phyloP scores from a whole-genome alignment of 495 filamentous ascomycete species.

The Jackrogersella multiformis region DNA sequence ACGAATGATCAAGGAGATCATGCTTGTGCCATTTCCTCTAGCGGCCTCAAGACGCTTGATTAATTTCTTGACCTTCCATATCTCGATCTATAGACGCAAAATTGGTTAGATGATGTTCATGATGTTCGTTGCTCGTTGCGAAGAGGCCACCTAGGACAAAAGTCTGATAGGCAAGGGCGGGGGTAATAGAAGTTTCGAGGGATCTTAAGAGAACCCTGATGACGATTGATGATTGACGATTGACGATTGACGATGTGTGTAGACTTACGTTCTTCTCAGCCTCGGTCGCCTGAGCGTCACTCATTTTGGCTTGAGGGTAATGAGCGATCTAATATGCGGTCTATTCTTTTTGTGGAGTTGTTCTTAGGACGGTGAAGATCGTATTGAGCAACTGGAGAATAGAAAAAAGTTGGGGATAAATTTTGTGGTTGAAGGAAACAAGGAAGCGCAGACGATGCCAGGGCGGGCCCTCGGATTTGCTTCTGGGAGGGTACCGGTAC shows the following conservation, averaged over 20 bases:
- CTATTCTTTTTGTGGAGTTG: slow-evolving; percentile 25
- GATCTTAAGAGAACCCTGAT: background rate
- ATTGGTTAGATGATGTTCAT: slow-evolving; percentile 32
- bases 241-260: too few species aligned
- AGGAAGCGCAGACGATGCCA: slow-evolving; percentile 28
- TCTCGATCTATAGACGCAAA: slow-evolving; percentile 65
- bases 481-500: slow-evolving; percentile 12
- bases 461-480: slow-evolving; percentile 35
- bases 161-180: slow-evolving; percentile 2
- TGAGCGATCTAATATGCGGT: slow-evolving; percentile 37
- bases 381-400: slow-evolving; percentile 18
- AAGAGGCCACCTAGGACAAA: slow-evolving; percentile 17
- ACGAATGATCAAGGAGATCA: slow-evolving; percentile 99
- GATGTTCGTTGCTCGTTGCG: too few species aligned
- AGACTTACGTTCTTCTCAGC: slow-evolving; percentile 92
- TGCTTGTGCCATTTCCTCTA: slow-evolving; percentile 93
- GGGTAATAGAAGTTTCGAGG: background rate
- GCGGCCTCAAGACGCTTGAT: slow-evolving; percentile 95
- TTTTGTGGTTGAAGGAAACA: slow-evolving; percentile 39
- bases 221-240: too few species aligned
- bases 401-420: slow-evolving; percentile 31
- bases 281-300: slow-evolving; percentile 85
- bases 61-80: slow-evolving; percentile 92
- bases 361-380: slow-evolving; percentile 27
- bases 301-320: slow-evolving; percentile 73